Conservation (phyloP, 2,329 filamentous ascomycete species). For the Byssochlamys sp. region DNA sequence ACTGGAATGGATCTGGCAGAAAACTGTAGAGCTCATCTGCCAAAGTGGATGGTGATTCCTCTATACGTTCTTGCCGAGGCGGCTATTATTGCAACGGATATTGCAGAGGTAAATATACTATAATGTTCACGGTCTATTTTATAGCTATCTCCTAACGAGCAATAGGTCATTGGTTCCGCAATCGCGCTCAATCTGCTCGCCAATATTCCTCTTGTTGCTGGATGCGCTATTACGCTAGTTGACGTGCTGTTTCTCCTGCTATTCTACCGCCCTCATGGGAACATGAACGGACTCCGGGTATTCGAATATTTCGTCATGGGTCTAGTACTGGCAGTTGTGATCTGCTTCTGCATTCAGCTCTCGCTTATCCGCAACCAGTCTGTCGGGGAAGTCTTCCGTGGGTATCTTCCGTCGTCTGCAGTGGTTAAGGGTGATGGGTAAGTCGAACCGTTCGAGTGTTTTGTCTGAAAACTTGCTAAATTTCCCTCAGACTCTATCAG, state of each 20-base stretch:
- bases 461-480: conserved; percentile 5
- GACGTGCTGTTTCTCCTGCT: conserved; percentile 49
- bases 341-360: conserved; percentile 50
- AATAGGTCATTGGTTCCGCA: conserved; percentile 47
- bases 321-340: conserved; percentile 46
- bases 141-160: not conserved
- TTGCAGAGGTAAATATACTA: conserved; percentile 48
- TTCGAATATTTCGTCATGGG: conserved; percentile 48
- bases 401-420: conserved; percentile 46
- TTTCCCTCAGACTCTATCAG: conserved; percentile 41
- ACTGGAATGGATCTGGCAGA: conserved; percentile 59
- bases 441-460: conserved; percentile 6
- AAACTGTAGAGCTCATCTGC: conserved; percentile 56
- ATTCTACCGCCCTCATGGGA: conserved; percentile 45
- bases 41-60: conserved; percentile 54
- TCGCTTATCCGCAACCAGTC: conserved; percentile 42
- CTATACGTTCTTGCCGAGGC: conserved; percentile 56
- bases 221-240: conserved; percentile 47
- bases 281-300: conserved; percentile 42
- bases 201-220: conserved; percentile 46
- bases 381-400: conserved; percentile 44
- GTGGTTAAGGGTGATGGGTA: conserved; percentile 44
- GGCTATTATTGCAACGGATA: conserved; percentile 62
- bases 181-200: conserved; percentile 48
- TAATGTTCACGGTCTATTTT: not conserved